Conservation (phyloP, 2,329 filamentous ascomycete species). For the Podosphaera fusca region DNA sequence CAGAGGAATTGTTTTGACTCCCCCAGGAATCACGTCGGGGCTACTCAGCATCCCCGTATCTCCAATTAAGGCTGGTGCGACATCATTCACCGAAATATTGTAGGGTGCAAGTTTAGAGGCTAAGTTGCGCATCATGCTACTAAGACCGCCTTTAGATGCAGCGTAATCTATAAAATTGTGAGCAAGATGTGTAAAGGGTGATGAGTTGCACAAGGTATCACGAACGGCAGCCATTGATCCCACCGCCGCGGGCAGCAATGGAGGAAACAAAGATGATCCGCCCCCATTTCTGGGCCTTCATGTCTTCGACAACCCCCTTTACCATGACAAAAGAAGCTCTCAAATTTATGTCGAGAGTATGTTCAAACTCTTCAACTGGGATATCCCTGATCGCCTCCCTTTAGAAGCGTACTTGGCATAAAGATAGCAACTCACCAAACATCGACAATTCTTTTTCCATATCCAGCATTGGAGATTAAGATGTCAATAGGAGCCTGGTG, state of each 20-base stretch:
- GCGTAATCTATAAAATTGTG: slow-evolving; percentile 7
- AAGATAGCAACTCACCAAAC: slow-evolving; percentile 4
- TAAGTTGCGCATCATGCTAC: slow-evolving; percentile 24
- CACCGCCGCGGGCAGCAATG: slow-evolving; percentile 10
- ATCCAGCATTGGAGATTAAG: slow-evolving; percentile 41
- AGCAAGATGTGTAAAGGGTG: background rate
- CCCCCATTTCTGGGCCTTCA: slow-evolving; percentile 20
- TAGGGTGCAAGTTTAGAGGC: slow-evolving; percentile 20
- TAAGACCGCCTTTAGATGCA: slow-evolving; percentile 22
- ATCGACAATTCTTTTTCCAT: slow-evolving; percentile 32
- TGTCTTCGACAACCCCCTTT: slow-evolving; percentile 12
- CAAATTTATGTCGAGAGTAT: slow-evolving; percentile 12
- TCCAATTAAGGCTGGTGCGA: slow-evolving; percentile 24
- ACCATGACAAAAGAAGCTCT: slow-evolving; percentile 11
- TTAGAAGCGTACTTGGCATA: background rate
- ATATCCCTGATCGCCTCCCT: slow-evolving; percentile 7
- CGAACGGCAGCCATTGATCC: slow-evolving; percentile 13
- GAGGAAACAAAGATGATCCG: slow-evolving; percentile 10
- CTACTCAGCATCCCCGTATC: slow-evolving; percentile 22
- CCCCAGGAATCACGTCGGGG: slow-evolving; percentile 11
- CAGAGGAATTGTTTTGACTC: slow-evolving; percentile 19
- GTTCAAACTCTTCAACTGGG: slow-evolving; percentile 11
- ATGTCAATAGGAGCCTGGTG: slow-evolving; percentile 28
- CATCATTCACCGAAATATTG: slow-evolving; percentile 24
- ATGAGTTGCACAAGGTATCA: background rate